Evolutionary conservation across 352 stramenopile species (phyloP).

Genomic region (Phytophthora pisi): DNA sequence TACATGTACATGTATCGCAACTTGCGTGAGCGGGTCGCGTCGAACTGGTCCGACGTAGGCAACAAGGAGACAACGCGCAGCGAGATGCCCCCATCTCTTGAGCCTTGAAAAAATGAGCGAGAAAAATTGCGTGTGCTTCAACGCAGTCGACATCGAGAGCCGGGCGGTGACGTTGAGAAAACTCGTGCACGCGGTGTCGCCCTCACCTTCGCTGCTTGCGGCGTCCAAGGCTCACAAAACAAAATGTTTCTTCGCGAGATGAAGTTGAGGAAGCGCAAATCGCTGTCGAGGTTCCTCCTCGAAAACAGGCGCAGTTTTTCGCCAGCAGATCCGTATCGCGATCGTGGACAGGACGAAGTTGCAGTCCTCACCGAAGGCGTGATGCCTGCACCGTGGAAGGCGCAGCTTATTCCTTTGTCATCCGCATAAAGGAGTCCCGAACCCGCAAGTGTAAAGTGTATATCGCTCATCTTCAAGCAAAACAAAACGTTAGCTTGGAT

Average conservation of each 20-base stretch:
- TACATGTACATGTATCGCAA: no score
- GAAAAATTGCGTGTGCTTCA: slow-evolving; percentile 9
- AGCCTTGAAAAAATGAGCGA: slow-evolving; percentile 21
- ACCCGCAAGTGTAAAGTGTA: neutral
- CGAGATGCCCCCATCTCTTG: slow-evolving; percentile 20
- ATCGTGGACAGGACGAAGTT: slow-evolving; percentile 19
- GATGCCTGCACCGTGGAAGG: slow-evolving; percentile 12
- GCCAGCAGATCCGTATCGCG: slow-evolving; percentile 23
- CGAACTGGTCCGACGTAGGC: slow-evolving; percentile 1
- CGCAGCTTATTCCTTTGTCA: slow-evolving; percentile 14
- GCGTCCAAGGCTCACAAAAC: neutral
- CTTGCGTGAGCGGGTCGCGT: neutral
- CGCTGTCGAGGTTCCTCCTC: slow-evolving; percentile 11
- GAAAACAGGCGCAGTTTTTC: slow-evolving; percentile 31
- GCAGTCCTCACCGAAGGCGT: slow-evolving; percentile 9
- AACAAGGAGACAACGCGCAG: slow-evolving; percentile 3
- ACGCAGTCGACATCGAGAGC: slow-evolving; percentile 12
- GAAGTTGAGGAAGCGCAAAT: slow-evolving; percentile 29
- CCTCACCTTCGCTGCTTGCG: neutral
- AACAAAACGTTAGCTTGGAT: slow-evolving; percentile 3
- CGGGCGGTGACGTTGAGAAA: slow-evolving; percentile 12
- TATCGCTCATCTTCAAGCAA: neutral
- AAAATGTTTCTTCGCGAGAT: slow-evolving; percentile 21
- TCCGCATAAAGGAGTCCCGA: neutral
- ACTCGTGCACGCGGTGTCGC: neutral